These are phyloP conservation scores for Parasitella parasitica DNA, from an alignment of 371 early-diverging fungal genomes.

Conservation along the genomic window DNA sequence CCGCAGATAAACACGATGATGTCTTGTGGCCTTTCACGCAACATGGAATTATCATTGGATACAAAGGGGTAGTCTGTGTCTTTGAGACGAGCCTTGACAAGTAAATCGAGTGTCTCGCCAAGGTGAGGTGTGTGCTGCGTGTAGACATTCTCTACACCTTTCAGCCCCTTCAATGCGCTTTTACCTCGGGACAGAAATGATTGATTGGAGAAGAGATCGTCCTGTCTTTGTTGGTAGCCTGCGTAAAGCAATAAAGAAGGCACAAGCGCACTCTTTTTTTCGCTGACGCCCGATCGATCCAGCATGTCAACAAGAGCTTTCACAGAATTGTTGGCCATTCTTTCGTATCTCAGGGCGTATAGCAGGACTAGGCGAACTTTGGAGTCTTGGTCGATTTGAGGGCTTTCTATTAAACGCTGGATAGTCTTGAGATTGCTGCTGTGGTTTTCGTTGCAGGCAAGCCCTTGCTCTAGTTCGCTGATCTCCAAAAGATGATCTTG, in stretches of 20 bases:
- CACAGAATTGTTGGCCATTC: constrained; percentile 68
- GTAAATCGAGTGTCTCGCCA: constrained; percentile 70
- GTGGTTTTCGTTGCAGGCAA: constrained; percentile 89
- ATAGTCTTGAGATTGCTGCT: constrained; percentile 74
- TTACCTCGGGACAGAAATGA: constrained; percentile 80
- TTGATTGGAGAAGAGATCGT: constrained; percentile 85
- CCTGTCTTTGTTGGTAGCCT: constrained; percentile 81
- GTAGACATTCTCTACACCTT: constrained; percentile 98
- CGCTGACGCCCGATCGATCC: constrained; percentile 66
- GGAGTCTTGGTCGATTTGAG: constrained; percentile 68
- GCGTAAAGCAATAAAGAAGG: constrained; percentile 77
- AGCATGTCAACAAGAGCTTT: constrained; percentile 68
- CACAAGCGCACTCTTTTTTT: constrained; percentile 71
- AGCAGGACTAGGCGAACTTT: constrained; percentile 82
- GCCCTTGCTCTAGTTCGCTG: constrained; percentile 91
- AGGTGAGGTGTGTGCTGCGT: constrained; percentile 93
- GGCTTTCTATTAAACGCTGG: constrained; percentile 65
- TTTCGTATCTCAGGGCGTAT: constrained; percentile 91
- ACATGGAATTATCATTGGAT: constrained; percentile 34
- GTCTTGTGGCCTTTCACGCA: constrained; percentile 86
- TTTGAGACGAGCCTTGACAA: constrained; percentile 81
- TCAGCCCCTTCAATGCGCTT: constrained; percentile 82
- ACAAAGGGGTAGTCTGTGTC: constrained; percentile 80
- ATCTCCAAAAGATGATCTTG: constrained; percentile 76
- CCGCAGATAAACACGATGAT: constrained; percentile 93